A percentile compares a stretch with the other conserved stretches of the same genome.
Conservation (phyloP, 2,329 filamentous ascomycete species). For the Davidsoniella eucalypti region DNA sequence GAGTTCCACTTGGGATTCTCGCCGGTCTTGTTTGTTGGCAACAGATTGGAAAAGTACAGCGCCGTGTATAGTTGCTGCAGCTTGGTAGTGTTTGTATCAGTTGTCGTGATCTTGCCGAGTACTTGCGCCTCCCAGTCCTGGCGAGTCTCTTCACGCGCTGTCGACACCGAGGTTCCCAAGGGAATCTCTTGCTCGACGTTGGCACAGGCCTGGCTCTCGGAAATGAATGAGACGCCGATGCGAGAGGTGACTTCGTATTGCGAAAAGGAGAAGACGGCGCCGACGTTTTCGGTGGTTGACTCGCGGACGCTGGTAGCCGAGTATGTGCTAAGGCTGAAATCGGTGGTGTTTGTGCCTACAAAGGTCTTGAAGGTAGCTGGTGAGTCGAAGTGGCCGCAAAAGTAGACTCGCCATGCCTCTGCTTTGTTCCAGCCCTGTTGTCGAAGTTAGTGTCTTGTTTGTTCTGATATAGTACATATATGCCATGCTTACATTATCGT, state of each 20-base stretch:
- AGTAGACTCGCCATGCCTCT: conserved; percentile 45
- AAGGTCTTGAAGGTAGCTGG: conserved; percentile 28
- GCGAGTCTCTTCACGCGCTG: conserved; percentile 30
- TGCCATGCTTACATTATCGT: conserved; percentile 35
- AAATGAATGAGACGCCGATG: conserved; percentile 55
- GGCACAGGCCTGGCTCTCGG: conserved; percentile 38
- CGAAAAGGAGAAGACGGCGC: conserved; percentile 38
- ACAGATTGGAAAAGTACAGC: conserved; percentile 52
- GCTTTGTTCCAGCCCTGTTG: conserved; percentile 44
- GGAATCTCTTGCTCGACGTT: conserved; percentile 43
- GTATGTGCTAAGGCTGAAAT: conserved; percentile 19
- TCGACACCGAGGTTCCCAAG: conserved; percentile 23
- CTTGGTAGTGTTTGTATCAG: conserved; percentile 35
- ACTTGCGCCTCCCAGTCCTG: conserved; percentile 44
- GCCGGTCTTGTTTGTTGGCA: conserved; percentile 53
- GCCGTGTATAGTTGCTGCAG: conserved; percentile 48
- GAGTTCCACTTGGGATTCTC: conserved; percentile 53
- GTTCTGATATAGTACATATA: not conserved
- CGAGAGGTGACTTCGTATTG: conserved; percentile 32
- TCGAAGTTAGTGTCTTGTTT: not conserved
- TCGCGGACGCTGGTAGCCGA: conserved; percentile 22
- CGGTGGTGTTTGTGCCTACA: conserved; percentile 21
- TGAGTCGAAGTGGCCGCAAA: conserved; percentile 43
- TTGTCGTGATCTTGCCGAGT: conserved; percentile 46
- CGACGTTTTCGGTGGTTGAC: conserved; percentile 18